Evolutionary conservation across 2,329 filamentous ascomycete species (phyloP).

Genomic region (Ophiosphaerella narmari): DNA sequence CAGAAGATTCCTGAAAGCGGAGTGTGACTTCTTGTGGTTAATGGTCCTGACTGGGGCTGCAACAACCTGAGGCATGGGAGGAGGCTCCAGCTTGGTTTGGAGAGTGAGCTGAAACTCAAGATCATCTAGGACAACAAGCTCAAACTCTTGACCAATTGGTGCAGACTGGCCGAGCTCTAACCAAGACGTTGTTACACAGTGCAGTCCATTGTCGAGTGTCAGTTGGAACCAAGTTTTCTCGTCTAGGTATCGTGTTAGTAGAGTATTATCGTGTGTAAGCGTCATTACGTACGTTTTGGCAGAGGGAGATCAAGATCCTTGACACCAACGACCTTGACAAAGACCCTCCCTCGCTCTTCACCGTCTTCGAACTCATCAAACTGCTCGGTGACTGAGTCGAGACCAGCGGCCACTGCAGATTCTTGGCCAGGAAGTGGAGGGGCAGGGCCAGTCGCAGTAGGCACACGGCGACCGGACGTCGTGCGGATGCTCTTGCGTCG

Average conservation of each 20-base stretch:
- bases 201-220: slow-evolving; percentile 95
- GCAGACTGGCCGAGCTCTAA: slow-evolving; percentile 89
- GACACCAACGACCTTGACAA: slow-evolving; percentile 98
- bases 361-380: slow-evolving; percentile 73
- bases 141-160: slow-evolving; percentile 96
- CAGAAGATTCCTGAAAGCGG: slow-evolving; percentile 79
- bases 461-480: slow-evolving; percentile 63
- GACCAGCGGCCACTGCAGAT: slow-evolving; percentile 69
- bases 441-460: slow-evolving; percentile 63
- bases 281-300: slow-evolving; percentile 75
- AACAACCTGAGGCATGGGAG: slow-evolving; percentile 55
- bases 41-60: slow-evolving; percentile 64
- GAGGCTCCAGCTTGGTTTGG: slow-evolving; percentile 89
- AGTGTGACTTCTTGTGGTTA: slow-evolving; percentile 73
- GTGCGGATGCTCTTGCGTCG: slow-evolving; percentile 69
- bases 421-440: slow-evolving; percentile 88
- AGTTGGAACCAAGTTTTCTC: slow-evolving; percentile 94
- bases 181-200: slow-evolving; percentile 97
- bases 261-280: not conserved
- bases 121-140: slow-evolving; percentile 94
- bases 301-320: slow-evolving; percentile 93
- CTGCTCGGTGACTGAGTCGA: slow-evolving; percentile 72
- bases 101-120: slow-evolving; percentile 98
- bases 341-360: slow-evolving; percentile 85
- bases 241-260: slow-evolving; percentile 55